A percentile compares a stretch with the other conserved stretches of the same genome.
Evolutionary conservation across 129 eudicot genomes (phyloP).

Genomic region (Erigeron canadensis): DNA sequence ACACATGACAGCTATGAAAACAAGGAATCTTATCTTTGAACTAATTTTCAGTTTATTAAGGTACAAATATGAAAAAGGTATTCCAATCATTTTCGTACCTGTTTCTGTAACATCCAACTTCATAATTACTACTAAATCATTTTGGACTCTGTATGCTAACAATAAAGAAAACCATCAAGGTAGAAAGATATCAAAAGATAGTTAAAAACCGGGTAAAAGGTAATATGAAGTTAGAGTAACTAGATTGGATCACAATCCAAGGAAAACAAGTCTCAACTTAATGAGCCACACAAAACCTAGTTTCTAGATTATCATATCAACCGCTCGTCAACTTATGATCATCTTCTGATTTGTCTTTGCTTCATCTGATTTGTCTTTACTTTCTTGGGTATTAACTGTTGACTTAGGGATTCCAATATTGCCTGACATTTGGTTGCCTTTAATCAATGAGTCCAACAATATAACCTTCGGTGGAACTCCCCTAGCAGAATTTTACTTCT

Average conservation of each 20-base stretch:
- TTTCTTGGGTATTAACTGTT: too few species aligned
- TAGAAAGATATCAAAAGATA: neutral
- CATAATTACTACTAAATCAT: neutral
- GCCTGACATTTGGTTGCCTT: too few species aligned
- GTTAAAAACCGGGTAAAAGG: neutral
- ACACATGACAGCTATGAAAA: neutral
- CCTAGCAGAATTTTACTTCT: too few species aligned
- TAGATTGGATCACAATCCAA: neutral
- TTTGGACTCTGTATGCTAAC: neutral
- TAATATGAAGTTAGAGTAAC: conserved; percentile 11
- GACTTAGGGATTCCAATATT: too few species aligned
- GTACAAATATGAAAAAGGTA: neutral
- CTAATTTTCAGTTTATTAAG: neutral
- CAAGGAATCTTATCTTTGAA: neutral
- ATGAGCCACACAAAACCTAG: too few species aligned
- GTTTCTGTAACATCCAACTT: neutral
- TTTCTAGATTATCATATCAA: too few species aligned
- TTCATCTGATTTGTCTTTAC: too few species aligned
- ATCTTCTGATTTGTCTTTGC: too few species aligned
- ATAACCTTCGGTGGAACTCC: too few species aligned
- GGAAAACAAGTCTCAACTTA: too few species aligned
- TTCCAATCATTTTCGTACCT: neutral
- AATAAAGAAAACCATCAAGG: neutral
- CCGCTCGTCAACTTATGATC: too few species aligned
- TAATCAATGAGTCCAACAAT: too few species aligned